A percentile compares a stretch with the other conserved stretches of the same genome.
Conservation (phyloP, 2,329 filamentous ascomycete genomes). For the Colletotrichum salicis region DNA sequence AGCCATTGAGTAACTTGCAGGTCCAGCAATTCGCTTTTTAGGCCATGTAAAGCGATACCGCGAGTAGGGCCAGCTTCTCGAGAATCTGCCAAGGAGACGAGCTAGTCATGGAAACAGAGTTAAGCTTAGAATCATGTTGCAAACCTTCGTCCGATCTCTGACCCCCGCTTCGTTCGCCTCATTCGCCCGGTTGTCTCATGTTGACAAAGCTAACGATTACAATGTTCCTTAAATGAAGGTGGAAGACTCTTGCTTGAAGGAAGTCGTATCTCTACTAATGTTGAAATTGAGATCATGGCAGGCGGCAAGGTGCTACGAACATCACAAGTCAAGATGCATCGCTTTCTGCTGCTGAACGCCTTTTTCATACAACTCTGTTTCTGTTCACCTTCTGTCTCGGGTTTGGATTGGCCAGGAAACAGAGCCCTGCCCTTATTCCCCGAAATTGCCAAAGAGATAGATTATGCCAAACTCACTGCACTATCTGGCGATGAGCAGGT, state of each 20-base stretch:
- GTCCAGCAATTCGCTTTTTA: no score
- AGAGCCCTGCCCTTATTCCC: constrained; percentile 9
- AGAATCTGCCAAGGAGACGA: not conserved
- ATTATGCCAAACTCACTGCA: constrained; percentile 4
- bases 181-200: not conserved
- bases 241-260: no score
- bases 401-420: constrained; percentile 9
- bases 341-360: not conserved
- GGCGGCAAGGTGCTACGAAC: not conserved
- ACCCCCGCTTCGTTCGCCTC: not conserved
- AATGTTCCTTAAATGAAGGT: no score
- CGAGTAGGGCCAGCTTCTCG: no score
- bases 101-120: not conserved
- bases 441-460: not conserved
- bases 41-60: no score
- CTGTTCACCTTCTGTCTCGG: not conserved
- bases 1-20: no score
- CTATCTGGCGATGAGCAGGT: constrained; percentile 9
- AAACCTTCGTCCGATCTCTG: not conserved
- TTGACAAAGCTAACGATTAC: not conserved
- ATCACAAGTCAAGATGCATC: no score
- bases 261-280: no score
- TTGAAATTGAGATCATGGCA: not conserved
- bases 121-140: not conserved
- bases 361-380: not conserved